Conservation (phyloP, 1,284 basidiomycete genomes). For the Stygiomarasmius scandens region DNA sequence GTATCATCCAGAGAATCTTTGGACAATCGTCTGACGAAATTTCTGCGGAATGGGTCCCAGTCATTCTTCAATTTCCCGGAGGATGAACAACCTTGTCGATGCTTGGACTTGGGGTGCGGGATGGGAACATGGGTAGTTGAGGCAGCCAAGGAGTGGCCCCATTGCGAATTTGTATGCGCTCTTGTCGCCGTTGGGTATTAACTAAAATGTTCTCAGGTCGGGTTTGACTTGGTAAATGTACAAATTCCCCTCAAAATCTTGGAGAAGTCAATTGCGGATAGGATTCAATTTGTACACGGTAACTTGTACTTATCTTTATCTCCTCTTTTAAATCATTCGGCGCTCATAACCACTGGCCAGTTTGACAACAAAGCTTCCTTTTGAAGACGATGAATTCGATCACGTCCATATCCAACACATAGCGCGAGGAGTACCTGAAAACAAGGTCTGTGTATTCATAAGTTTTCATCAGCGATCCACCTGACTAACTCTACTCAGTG, state of each 20-base stretch:
- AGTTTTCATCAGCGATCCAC: constrained; percentile 7
- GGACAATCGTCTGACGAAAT: constrained; percentile 54
- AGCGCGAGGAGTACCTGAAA: constrained; percentile 71
- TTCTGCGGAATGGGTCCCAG: constrained; percentile 48
- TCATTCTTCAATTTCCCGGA: constrained; percentile 58
- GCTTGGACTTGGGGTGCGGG: constrained; percentile 72
- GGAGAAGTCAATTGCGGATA: constrained; percentile 48
- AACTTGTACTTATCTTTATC: constrained; percentile 60
- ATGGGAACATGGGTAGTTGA: constrained; percentile 72
- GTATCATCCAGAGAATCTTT: constrained; percentile 50
- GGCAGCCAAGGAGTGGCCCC: constrained; percentile 70
- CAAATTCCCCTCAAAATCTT: constrained; percentile 60
- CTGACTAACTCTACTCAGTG: constrained; percentile 46
- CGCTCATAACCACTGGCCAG: constrained; percentile 34
- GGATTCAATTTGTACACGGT: constrained; percentile 71
- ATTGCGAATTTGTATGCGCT: constrained; percentile 62
- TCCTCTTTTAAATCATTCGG: not conserved
- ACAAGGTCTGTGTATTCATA: constrained; percentile 50
- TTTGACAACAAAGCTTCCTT: constrained; percentile 71
- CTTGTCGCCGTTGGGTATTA: not conserved
- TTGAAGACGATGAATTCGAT: constrained; percentile 79
- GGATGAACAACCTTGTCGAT: constrained; percentile 45
- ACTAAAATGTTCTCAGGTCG: constrained; percentile 48
- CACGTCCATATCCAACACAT: constrained; percentile 70
- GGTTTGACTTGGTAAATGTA: constrained; percentile 73